Evolutionary conservation across 73 alveolate species (phyloP), one percentile per base, ranked within the genome.

Genomic region (Tetrahymena thermophila): DNA sequence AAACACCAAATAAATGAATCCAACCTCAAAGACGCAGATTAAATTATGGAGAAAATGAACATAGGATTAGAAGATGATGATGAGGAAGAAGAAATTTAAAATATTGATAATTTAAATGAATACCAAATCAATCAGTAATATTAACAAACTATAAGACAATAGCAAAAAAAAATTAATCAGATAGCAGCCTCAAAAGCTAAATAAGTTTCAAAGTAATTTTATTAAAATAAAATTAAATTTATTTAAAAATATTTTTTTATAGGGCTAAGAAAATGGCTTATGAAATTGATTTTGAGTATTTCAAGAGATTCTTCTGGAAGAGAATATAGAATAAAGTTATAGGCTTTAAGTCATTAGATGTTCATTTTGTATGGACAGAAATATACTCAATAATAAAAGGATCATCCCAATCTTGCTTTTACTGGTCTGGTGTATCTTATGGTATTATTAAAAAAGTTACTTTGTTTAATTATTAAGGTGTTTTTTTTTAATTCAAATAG

Each of bases 341-440:
- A 31, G 95, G 84, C 14, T 34, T 1, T 38, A 35, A 50, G 42
- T 43, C 4, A 2, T 34, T 95, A 34, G 56, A 93, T 35, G 89
- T 97, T 34, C 55, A 40, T 31, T 40, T 96, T 14, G 98, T 96
- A 8, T 98, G 99, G 98, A 98, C 99, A 85, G 98, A 98, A 94
- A 98, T 98, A 37, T 93, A 28, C 44, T 96, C 99, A 11, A 96
- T 96, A 6, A 97, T 98, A 28, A 97, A 98, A 94, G 99, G 99
- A 3, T 43, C 96, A 28, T 40, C 95, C 35, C 35, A 31, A 28
- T 94, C 94, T 57, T 71, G 35, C 37, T 71, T 28, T 71, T 71
- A 71, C 89, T 71, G 89, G 89, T n/a, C 40, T 28, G 94, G 84
- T 19, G n/a, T 31, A 13, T n/a, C 94, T 19, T 40, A 43, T 21